Evolutionary conservation across 495 filamentous ascomycete species (phyloP).

Genomic region (Aspergillus cavernicola): DNA sequence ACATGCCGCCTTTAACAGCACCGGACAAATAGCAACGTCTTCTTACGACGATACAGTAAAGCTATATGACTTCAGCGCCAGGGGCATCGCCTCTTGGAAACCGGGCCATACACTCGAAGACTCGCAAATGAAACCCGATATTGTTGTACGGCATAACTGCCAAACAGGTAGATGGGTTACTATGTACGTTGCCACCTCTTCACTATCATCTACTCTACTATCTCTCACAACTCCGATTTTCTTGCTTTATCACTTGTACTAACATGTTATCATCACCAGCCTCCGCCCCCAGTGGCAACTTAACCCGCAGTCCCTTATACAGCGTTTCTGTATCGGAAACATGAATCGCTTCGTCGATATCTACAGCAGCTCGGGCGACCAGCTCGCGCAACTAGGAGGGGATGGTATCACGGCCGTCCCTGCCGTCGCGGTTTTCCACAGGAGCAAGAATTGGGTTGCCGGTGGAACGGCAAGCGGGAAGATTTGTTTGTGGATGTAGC

Average conservation of each 20-base stretch:
- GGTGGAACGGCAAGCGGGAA: constrained; percentile 93
- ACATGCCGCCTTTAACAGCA: constrained; percentile 80
- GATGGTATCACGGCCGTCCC: constrained; percentile 92
- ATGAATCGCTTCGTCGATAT: constrained; percentile 98
- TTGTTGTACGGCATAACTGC: constrained; percentile 81
- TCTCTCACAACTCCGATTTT: neutral
- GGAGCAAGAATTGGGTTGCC: constrained; percentile 83
- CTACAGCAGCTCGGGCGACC: constrained; percentile 73
- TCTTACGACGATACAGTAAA: constrained; percentile 96
- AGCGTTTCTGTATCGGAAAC: constrained; percentile 90
- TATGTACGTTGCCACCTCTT: constrained; percentile 45
- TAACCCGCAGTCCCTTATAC: constrained; percentile 67
- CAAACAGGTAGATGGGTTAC: constrained; percentile 86
- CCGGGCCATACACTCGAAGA: constrained; percentile 55
- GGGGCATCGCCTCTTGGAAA: constrained; percentile 55
- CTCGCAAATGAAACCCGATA: constrained; percentile 63
- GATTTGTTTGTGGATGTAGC: constrained; percentile 82
- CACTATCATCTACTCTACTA: neutral
- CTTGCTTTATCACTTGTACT: constrained; percentile 8
- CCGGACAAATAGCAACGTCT: constrained; percentile 81
- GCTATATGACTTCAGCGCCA: constrained; percentile 72
- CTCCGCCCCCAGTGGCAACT: constrained; percentile 91
- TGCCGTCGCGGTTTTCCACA: constrained; percentile 87
- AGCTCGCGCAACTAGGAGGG: constrained; percentile 84
- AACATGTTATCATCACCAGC: constrained; percentile 43